Percentiles rank a stretch among this genome's conserved stretches.
Conservation (phyloP, 2,329 filamentous ascomycete species). For the Sordariomycetes sp. region DNA sequence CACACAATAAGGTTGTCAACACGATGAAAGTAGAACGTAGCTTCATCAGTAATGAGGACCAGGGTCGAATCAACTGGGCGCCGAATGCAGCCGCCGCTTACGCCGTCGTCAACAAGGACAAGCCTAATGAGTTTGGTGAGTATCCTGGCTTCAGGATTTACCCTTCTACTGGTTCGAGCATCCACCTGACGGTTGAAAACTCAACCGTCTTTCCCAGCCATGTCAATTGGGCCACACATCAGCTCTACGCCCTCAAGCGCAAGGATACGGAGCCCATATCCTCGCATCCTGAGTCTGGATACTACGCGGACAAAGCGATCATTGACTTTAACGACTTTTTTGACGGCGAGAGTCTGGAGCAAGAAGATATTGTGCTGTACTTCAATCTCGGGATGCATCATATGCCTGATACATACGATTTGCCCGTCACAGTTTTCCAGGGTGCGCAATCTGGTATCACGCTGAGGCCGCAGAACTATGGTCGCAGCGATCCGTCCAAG, state of each 20-base stretch:
- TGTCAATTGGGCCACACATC: slow-evolving; percentile 37
- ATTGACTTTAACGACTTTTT: slow-evolving; percentile 41
- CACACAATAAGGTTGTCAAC: slow-evolving; percentile 31
- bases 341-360: slow-evolving; percentile 23
- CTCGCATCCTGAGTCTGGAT: slow-evolving; percentile 32
- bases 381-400: slow-evolving; percentile 49
- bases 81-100: slow-evolving; percentile 36
- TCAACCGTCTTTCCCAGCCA: slow-evolving; percentile 34
- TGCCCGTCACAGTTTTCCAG: slow-evolving; percentile 32
- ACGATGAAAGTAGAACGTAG: slow-evolving; percentile 40
- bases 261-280: slow-evolving; percentile 42
- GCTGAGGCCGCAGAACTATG: slow-evolving; percentile 5
- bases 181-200: slow-evolving; percentile 37
- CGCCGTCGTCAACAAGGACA: slow-evolving; percentile 40
- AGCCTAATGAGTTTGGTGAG: slow-evolving; percentile 39
- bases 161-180: slow-evolving; percentile 1
- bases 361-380: slow-evolving; percentile 37
- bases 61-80: slow-evolving; percentile 36
- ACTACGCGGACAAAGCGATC: slow-evolving; percentile 35
- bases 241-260: slow-evolving; percentile 39
- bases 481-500: slow-evolving; percentile 2
- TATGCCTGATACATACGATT: slow-evolving; percentile 38
- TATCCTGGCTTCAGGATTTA: slow-evolving; percentile 38
- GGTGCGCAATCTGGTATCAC: slow-evolving; percentile 6
- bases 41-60: slow-evolving; percentile 31